Conservation (phyloP, 2,329 filamentous ascomycete species). For the Exophiala spinifera region DNA sequence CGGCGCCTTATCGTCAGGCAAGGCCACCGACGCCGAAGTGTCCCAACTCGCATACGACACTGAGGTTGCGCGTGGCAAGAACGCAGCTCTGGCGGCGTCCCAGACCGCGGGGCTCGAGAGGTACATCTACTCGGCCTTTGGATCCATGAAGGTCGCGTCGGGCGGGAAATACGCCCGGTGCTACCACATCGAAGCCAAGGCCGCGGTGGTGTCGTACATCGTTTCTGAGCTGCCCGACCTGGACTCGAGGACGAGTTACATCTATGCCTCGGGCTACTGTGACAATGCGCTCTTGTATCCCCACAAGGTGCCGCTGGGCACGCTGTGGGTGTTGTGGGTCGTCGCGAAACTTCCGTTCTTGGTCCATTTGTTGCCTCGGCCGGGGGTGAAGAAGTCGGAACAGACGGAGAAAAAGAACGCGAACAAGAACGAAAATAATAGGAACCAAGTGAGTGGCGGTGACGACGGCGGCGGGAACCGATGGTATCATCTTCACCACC, state of each 20-base stretch:
- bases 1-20: background rate
- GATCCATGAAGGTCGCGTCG: constrained; percentile 12
- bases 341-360: constrained; percentile 8
- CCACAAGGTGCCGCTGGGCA: constrained; percentile 7
- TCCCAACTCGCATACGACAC: constrained; percentile 11
- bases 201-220: constrained; percentile 6
- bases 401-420: background rate
- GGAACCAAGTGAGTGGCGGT: too few relatives aligned
- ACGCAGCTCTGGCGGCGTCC: constrained; percentile 6
- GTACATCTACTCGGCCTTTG: constrained; percentile 12
- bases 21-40: background rate
- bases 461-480: background rate
- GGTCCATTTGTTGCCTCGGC: constrained; percentile 4
- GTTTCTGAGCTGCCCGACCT: constrained; percentile 3
- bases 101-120: constrained; percentile 7
- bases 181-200: constrained; percentile 11
- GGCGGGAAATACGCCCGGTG: constrained; percentile 10
- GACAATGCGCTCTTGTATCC: constrained; percentile 11
- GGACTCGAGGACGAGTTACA: constrained; percentile 1
- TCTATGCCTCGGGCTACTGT: constrained; percentile 7
- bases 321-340: constrained; percentile 9
- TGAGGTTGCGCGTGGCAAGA: constrained; percentile 7
- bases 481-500: background rate
- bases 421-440: too few relatives aligned
- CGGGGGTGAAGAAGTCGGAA: background rate